Base-by-base conservation (phyloP, 129 eudicot genomes). In the Ambrosia trifida region DNA sequence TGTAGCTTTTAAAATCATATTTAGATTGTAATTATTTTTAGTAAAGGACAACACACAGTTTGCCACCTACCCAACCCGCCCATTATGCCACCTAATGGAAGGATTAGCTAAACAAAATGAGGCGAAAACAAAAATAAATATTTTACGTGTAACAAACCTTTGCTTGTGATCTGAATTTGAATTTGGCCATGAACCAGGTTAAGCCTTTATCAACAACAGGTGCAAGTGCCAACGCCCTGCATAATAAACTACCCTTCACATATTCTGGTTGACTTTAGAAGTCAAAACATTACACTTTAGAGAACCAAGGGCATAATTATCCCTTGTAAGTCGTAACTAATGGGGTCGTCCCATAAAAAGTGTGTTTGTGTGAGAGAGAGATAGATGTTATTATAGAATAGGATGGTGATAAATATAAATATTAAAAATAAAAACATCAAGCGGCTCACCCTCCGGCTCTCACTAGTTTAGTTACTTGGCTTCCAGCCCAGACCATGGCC, bases 401-500 rank as follows among this genome's bases (percentile, higher is more conserved):
- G 47, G 60, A 52, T 40, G 66, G 43, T 14, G 57, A 74, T 43
- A 45, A 28, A 53, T 32, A 54, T 40, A 66, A 53, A 53, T 41
- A 65, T 13, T 31, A 11, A 38, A 2, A 18, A 52, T 16, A 10
- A 53, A 3, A 33, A 41, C 46, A 17, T 56, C 28, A 70, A 76
- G 49, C 59, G 69, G 72, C 93, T 89, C 74, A 93, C 98, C 98
- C 98, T 70, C 83, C 98, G 50, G 95, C 95, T 81, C 96, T 82
- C 9, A 84, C 1, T 38, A 93, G 83, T 81, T 93, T 93, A 28
- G 98, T 94, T 36, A 94, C 98, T 83, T 94, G 98, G 81, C 98
- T 94, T 72, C 98, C 98, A 59, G 97, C 97, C 98, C 98, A 94
- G 36, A 94, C 97, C 96, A 94, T 89, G 76, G 97, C 98, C 97